Base-by-base conservation (phyloP, 2,329 filamentous ascomycete genomes). In the Cladophialophora exuberans region DNA sequence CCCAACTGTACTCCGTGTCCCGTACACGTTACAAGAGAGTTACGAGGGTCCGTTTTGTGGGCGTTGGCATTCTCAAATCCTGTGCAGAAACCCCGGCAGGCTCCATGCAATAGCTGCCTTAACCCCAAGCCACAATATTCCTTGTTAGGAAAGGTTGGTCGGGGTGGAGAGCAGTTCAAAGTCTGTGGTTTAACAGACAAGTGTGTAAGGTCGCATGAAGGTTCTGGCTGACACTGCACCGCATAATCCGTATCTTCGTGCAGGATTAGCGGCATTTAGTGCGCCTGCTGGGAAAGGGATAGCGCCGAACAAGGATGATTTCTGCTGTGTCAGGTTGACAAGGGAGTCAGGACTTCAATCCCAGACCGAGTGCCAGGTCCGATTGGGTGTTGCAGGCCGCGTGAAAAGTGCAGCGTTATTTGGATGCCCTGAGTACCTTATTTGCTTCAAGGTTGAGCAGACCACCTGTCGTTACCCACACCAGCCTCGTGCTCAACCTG, bases 121-220 rank as follows among this genome's bases (percentile, higher is more conserved):
- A 13, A 11, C 42, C 25, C 43, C 41, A 54, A 49, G 56, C 56
- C 56, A 52, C 56, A 39, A 51, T 54, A n/a, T 47, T 25, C 51
- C 52, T 30, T 18, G 15, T 20, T 42, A 13, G 36, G 51, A 18
- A 48, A 47, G 43, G 51, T 22, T 10, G 10, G n/a, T 4, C n/a
- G 35, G 5, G 18, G 2, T 42, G 18, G 39, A 20, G 11, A 26
- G 22, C n/a, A 10, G 2, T 26, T 22, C 20, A 15, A 13, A 11
- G 20, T 26, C 20, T 26, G 6, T 23, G 22, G 26, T 42, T 42
- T 22, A 22, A 20, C 18, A 7, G 20, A 45, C 11, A 6, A 10
- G 35, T 49, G 45, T 49, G 45, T 53, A 53, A 57, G 54, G 54
- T 30, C 28, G 55, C 55, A 58, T 54, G 41, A 49, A 42, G 25